Conservation (phyloP, 2,329 filamentous ascomycete species). For the Emmonsiellopsis sp. region DNA sequence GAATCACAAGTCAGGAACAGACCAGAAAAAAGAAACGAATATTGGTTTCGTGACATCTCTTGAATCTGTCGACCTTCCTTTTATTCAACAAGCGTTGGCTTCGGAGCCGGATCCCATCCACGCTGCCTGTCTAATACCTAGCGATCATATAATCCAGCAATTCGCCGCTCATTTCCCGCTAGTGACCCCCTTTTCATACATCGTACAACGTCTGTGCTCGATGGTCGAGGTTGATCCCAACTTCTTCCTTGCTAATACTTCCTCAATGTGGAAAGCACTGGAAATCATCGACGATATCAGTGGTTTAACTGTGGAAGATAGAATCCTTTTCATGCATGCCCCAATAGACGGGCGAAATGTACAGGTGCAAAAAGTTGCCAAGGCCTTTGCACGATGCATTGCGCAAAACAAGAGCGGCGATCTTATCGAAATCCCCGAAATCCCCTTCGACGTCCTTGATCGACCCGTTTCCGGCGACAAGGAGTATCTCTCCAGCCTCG, state of each 20-base stretch:
- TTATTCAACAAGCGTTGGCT: slow-evolving; percentile 54
- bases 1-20: slow-evolving; percentile 36
- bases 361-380: slow-evolving; percentile 38
- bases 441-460: slow-evolving; percentile 69
- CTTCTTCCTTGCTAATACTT: slow-evolving; percentile 62
- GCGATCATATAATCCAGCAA: slow-evolving; percentile 58
- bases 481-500: slow-evolving; percentile 58
- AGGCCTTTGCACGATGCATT: slow-evolving; percentile 59
- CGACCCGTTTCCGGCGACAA: slow-evolving; percentile 33
- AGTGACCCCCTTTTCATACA: slow-evolving; percentile 70
- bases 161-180: slow-evolving; percentile 77
- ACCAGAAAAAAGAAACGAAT: slow-evolving; percentile 23
- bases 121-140: slow-evolving; percentile 65
- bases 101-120: slow-evolving; percentile 56
- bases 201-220: slow-evolving; percentile 65
- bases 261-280: slow-evolving; percentile 55
- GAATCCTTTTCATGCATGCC: slow-evolving; percentile 63
- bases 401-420: slow-evolving; percentile 57
- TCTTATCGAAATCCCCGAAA: slow-evolving; percentile 58
- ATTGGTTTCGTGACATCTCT: slow-evolving; percentile 72
- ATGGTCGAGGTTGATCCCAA: slow-evolving; percentile 53
- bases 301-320: slow-evolving; percentile 60
- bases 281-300: slow-evolving; percentile 64
- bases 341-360: slow-evolving; percentile 52
- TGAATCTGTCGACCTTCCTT: slow-evolving; percentile 56